Conservation (phyloP, 352 stramenopile species). For the Pythium guiyangense region DNA sequence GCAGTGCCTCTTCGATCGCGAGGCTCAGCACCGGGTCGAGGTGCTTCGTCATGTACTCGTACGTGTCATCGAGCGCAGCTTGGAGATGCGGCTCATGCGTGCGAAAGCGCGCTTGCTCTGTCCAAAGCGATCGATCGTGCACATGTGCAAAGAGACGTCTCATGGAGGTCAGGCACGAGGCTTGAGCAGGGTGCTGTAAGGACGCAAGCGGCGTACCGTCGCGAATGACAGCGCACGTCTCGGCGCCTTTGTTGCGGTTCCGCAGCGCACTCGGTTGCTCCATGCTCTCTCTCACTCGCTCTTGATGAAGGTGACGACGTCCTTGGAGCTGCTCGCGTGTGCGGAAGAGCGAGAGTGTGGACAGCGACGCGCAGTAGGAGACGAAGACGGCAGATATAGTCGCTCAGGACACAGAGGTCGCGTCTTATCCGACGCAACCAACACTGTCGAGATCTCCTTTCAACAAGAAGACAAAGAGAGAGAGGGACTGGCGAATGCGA, state of each 20-base stretch:
- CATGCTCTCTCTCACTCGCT: neutral
- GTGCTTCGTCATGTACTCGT: slow-evolving; percentile 69
- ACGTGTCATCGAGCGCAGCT: slow-evolving; percentile 44
- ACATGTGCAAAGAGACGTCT: neutral
- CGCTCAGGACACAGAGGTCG: too few relatives aligned
- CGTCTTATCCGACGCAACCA: too few relatives aligned
- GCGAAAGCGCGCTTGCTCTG: slow-evolving; percentile 62
- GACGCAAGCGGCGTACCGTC: slow-evolving; percentile 25
- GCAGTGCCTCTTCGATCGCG: slow-evolving; percentile 60
- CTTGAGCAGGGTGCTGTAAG: neutral
- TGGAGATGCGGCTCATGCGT: slow-evolving; percentile 48
- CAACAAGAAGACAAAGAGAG: too few relatives aligned
- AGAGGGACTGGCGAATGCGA: too few relatives aligned
- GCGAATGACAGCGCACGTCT: slow-evolving; percentile 39
- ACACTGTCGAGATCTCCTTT: too few relatives aligned
- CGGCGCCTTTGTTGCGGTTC: slow-evolving; percentile 49
- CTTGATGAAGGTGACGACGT: too few relatives aligned
- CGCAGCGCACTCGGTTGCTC: slow-evolving; percentile 39
- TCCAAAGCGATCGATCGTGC: too few relatives aligned
- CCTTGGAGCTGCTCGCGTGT: too few relatives aligned
- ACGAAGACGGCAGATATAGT: too few relatives aligned
- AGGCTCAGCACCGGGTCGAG: slow-evolving; percentile 56
- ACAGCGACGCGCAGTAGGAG: too few relatives aligned
- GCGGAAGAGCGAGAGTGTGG: neutral
- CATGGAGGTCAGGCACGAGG: neutral